Percentiles rank a stretch among this genome's conserved stretches.
Conservation (phyloP, 768 basidiomycete species). For the Pholiota microspora region DNA sequence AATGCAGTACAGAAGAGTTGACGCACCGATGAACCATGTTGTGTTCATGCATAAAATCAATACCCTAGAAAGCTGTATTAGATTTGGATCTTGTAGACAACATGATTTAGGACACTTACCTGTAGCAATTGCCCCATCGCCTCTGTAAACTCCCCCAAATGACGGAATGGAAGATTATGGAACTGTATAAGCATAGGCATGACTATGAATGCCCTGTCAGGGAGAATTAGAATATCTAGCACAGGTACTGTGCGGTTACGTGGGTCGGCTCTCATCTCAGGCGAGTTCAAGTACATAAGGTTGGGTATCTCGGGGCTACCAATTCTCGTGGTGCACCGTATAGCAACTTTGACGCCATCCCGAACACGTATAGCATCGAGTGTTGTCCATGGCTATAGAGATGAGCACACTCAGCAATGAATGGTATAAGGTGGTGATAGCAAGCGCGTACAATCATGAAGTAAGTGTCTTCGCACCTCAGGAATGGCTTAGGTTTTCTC, state of each 20-base stretch:
- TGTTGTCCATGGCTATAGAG: background rate
- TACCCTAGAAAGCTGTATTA: background rate
- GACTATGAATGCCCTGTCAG: no score
- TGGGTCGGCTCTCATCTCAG: no score
- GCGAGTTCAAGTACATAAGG: background rate
- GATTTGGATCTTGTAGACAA: background rate
- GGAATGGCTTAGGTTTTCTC: no score
- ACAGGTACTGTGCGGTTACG: no score
- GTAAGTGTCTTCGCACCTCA: no score
- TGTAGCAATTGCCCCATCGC: background rate
- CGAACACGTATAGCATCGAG: background rate
- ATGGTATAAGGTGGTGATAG: no score
- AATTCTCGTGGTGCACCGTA: background rate
- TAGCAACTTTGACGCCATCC: background rate
- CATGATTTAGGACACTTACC: background rate
- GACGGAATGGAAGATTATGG: background rate
- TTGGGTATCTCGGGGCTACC: background rate
- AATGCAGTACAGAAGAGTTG: no score
- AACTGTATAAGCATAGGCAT: background rate
- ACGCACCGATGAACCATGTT: background rate
- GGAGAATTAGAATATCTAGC: no score
- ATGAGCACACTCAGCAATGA: no score
- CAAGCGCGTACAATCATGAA: no score
- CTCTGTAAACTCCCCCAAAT: background rate
- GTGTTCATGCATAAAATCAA: no score